Percentiles rank a stretch among this genome's conserved stretches.
phyloP scores from a whole-genome alignment of 768 basidiomycete species.

The Podaxis pistillaris region DNA sequence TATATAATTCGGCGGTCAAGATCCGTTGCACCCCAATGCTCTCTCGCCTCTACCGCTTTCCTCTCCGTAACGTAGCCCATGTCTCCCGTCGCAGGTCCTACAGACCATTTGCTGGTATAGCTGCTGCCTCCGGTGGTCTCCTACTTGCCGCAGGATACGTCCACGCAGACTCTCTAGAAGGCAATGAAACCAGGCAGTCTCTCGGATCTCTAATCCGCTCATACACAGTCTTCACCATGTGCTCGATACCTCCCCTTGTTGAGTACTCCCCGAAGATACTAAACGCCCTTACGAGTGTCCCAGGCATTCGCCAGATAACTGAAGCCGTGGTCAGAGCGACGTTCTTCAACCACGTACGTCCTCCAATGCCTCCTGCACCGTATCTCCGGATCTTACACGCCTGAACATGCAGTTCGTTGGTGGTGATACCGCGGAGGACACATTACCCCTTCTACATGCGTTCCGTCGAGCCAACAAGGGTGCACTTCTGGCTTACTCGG shows the following conservation, averaged over 20 bases:
- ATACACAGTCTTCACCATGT: constrained; percentile 81
- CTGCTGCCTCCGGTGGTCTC: constrained; percentile 7
- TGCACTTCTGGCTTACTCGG: constrained; percentile 77
- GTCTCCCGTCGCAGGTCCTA: not conserved
- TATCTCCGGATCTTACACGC: constrained; percentile 3
- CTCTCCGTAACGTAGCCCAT: not conserved
- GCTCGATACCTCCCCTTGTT: constrained; percentile 73
- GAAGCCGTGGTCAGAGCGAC: constrained; percentile 72
- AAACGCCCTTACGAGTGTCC: constrained; percentile 44
- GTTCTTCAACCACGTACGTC: constrained; percentile 78
- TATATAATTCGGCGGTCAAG: constrained; percentile 2
- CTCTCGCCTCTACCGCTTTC: constrained; percentile 12
- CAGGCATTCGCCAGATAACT: constrained; percentile 63
- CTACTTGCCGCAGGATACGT: constrained; percentile 14
- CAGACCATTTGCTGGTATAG: constrained; percentile 8
- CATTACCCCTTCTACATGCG: constrained; percentile 59
- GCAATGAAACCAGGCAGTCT: constrained; percentile 9
- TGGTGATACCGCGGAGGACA: constrained; percentile 73
- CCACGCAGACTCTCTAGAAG: constrained; percentile 8
- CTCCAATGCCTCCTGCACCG: not conserved
- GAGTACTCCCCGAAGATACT: constrained; percentile 73
- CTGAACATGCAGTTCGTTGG: constrained; percentile 72
- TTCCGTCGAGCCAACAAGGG: constrained; percentile 73
- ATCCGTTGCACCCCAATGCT: constrained; percentile 14
- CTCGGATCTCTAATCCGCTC: constrained; percentile 44